Evolutionary conservation across 2,329 filamentous ascomycete genomes (phyloP).

Genomic region (Microdochium nivale): DNA sequence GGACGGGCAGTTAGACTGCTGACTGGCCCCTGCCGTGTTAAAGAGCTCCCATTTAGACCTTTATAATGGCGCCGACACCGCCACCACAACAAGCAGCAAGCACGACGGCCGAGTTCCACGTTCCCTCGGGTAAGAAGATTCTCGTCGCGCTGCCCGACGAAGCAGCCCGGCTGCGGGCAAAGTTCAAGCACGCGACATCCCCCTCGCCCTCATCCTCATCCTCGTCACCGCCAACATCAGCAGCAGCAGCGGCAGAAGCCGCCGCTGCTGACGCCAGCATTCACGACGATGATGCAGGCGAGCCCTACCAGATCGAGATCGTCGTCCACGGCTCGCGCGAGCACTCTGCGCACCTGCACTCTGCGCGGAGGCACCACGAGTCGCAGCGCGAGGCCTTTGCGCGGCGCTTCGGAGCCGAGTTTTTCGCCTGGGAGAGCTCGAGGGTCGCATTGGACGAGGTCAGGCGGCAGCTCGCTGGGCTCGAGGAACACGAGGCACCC

Average conservation of each 20-base stretch:
- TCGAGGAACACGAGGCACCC: conserved; percentile 41
- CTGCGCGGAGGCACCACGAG: conserved; percentile 45
- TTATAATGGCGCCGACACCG: too few species aligned
- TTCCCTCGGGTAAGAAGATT: conserved; percentile 46
- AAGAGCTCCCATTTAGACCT: too few species aligned
- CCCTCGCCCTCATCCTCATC: too few species aligned
- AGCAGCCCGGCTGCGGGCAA: conserved; percentile 33
- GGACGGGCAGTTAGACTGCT: too few species aligned
- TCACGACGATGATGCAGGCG: conserved; percentile 10
- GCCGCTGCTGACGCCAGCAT: too few species aligned
- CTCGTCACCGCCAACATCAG: too few species aligned
- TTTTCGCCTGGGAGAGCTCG: conserved; percentile 48
- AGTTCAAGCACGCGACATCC: conserved; percentile 20
- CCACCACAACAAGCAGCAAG: neutral
- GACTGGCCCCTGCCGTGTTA: too few species aligned
- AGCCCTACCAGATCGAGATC: conserved; percentile 37
- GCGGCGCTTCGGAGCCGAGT: conserved; percentile 38
- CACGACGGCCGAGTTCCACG: conserved; percentile 32
- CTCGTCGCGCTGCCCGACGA: conserved; percentile 51
- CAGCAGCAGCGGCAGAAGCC: too few species aligned
- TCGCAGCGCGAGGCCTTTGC: conserved; percentile 34
- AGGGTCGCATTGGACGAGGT: conserved; percentile 43
- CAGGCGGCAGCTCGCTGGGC: conserved; percentile 41
- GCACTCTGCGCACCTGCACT: conserved; percentile 34
- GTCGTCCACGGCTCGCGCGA: conserved; percentile 47